Base-by-base conservation (phyloP, 202 grass and related monocot genomes). In the Hordeum pubiflorum region DNA sequence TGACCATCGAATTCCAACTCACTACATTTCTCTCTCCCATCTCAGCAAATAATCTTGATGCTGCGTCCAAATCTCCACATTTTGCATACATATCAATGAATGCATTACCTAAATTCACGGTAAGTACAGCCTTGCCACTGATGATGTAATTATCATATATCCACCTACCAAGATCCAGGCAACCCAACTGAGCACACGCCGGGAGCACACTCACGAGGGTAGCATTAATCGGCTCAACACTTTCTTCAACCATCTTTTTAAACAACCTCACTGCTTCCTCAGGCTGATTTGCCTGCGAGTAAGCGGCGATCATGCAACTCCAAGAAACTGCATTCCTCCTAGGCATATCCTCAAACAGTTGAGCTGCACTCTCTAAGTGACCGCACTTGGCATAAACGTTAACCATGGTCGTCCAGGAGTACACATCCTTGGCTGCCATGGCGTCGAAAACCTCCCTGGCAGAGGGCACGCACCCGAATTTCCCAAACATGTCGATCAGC, bases 241-340 rank as follows among this genome's bases (percentile, higher is more conserved):
- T 40, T 86, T 72, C n/a, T 31, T 26, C 50, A 61, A 95, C 26
- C 96, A 96, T 93, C 50, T 86, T 76, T 61, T 69, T 74, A 69
- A 96, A 96, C 50, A 87, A 55, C 34, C 46, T 31, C 44, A 99
- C 46, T 2, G 90, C 90, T 60, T 93, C 85, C 22, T 81, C 87
- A 1, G 69, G 85, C 65, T 58, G 69, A 50, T 92, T 89, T 58
- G 85, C 79, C 50, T 93, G 92, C 3, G 82, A 50, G 32, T 88
- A 91, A 11, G 83, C 81, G 5, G 96, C 76, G 15, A 99, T 85
- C 81, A 99, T 89, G 54, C 90, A 89, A 79, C 87, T 99, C 92
- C 92, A 96, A 20, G 88, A 80, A 76, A 99, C 75, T 3, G 23
- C 40, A 46, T 93, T 99, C 83, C 74, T 99, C 13, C 15, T 71